Evolutionary conservation across 2,329 filamentous ascomycete genomes (phyloP), one percentile per base, ranked within the genome.

Genomic region (Coccinonectria pachysandricola): DNA sequence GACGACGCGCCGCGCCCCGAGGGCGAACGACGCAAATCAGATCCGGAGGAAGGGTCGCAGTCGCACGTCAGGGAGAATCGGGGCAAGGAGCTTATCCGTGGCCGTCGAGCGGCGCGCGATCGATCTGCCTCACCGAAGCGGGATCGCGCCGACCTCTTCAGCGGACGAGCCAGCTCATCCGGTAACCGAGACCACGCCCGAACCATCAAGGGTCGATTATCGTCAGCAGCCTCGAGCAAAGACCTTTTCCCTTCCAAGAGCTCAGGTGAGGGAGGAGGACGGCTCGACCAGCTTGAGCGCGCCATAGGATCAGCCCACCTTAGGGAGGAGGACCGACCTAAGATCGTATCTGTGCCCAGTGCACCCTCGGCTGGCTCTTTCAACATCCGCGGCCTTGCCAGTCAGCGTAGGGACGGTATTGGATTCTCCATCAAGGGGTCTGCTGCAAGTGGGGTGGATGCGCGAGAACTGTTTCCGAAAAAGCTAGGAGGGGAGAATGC

Each of bases 341-440:
- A 56, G 44, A 75, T 82, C 32, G 72, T 71, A 21, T 72, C 74
- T 7, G 45, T 62, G 7, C 62, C 72, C 2, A 53, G 50, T 17
- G 56, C 59, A 27, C 50, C 54, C 29, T 49, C 57, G 15, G 48
- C 53, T 14, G 56, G 61, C 15, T 57, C 57, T 2, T 64, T 80
- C 40, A 72, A 53, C 40, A 81, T 82, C 37, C 71, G 71, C 23
- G 78, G 77, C 12, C 44, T 62, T 10, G 66, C 73, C 5, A 57
- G 50, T 26, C 62, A 65, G 34, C 57, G 54, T 28, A 54, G 58
- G 15, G 52, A 56, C 17, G 48, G 54, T 9, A 57, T 62, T 13
- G 73, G 68, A 1, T 68, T 83, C 36, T 60, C 65, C 8, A 84
- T 85, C 49, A 84, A 80, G 46, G 80, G 79, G 3, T 60, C 63